Base-by-base conservation (phyloP, 2,329 filamentous ascomycete genomes). In the Fusarium aywerte region DNA sequence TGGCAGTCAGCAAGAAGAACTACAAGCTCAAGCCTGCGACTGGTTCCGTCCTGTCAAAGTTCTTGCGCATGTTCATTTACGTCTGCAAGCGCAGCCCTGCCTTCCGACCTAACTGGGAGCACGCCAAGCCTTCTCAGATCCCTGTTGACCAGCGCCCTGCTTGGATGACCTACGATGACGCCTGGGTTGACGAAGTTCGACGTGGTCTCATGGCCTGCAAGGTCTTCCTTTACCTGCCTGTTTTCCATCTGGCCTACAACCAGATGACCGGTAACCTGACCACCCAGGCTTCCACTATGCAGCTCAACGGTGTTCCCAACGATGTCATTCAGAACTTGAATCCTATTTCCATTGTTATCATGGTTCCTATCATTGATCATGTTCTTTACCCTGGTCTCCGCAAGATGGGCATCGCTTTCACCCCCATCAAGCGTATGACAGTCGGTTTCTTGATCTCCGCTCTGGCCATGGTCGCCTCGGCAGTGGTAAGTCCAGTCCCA, bases 91-190 rank as follows among this genome's bases (percentile, higher is more conserved):
- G 85, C 33, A 85, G 85, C 48, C 88, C 86, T 83, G 86, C 86
- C 58, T 90, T 90, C 76, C 88, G 86, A 3, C 78, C 88, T 40
- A 78, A 91, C 79, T 93, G 90, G 88, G 87, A 92, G 25, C 74
- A 81, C 5, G 87, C 88, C 61, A 92, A 91, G 79, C 91, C 91
- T 4, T 90, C 87, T 74, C 80, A 82, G 33, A 82, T 92, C 7
- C 79, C 84, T 11, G 79, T 83, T 35, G 77, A 76, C 2, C 75
- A 82, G 65, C 88, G 88, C 54, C 91, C 91, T 0, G 38, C 55
- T 0, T 94, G 90, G 90, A 93, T 94, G 89, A 91, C 89, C 0
- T 93, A 93, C 70, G 91, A 95, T 65, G 92, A 95, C 69, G 87
- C 87, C 51, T 95, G 91, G 91, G 91, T 95, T 32, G 91, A 93